phyloP scores from a whole-genome alignment of 495 filamentous ascomycete species.

The Amniculicola lignicola region DNA sequence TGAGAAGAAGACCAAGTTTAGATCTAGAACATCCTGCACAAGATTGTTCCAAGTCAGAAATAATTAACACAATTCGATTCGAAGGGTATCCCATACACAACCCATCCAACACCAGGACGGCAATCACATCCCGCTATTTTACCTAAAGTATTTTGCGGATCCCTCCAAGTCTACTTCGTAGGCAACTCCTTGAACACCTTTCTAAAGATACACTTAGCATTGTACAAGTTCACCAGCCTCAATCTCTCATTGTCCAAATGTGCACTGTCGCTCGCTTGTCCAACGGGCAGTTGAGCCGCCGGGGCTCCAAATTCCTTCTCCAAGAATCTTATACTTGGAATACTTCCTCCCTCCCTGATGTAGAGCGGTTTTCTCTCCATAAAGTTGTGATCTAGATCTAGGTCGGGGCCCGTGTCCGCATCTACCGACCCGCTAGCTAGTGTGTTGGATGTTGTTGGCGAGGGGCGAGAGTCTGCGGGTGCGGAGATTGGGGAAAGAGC shows the following conservation, averaged over 20 bases:
- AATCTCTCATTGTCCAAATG: constrained; percentile 94
- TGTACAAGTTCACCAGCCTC: constrained; percentile 80
- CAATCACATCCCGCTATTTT: too few relatives aligned
- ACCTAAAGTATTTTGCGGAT: too few relatives aligned
- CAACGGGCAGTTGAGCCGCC: constrained; percentile 90
- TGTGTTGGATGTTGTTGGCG: constrained; percentile 53
- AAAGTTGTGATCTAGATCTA: background rate
- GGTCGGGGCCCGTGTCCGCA: constrained; percentile 2
- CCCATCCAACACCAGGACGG: too few relatives aligned
- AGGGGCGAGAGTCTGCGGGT: constrained; percentile 25
- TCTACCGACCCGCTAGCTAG: constrained; percentile 49
- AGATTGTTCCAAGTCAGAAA: too few relatives aligned
- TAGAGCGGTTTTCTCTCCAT: constrained; percentile 62
- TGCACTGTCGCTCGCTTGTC: constrained; percentile 89
- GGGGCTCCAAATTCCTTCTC: constrained; percentile 93
- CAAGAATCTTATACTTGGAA: constrained; percentile 87
- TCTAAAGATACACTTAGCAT: constrained; percentile 86
- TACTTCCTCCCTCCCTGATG: constrained; percentile 92
- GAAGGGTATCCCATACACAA: too few relatives aligned
- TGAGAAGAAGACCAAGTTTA: too few relatives aligned
- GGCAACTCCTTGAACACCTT: constrained; percentile 75
- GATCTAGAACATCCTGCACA: too few relatives aligned
- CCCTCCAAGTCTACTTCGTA: constrained; percentile 44
- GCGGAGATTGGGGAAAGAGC: constrained; percentile 22
- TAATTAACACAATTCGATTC: too few relatives aligned